Percentiles rank a stretch among this genome's conserved stretches.
Conservation (phyloP, 495 filamentous ascomycete species). For the Tuber microsphaerosporum region DNA sequence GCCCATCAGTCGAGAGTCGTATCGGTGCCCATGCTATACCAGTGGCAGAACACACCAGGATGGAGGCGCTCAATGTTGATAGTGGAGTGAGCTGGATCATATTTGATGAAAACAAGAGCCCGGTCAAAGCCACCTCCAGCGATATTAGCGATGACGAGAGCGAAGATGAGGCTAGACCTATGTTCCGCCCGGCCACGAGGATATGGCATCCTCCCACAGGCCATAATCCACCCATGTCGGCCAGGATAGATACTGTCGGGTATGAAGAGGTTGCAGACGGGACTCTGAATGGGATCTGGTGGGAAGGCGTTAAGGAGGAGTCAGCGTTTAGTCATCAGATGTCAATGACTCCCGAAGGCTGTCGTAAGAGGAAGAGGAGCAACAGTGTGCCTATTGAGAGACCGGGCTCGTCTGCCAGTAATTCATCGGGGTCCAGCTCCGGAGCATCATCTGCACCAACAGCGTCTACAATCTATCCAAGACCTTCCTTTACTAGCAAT, state of each 20-base stretch:
- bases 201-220: constrained; percentile 25
- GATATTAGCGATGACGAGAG: constrained; percentile 32
- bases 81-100: constrained; percentile 37
- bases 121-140: constrained; percentile 10
- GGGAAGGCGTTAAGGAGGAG: constrained; percentile 21
- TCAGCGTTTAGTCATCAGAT: constrained; percentile 9
- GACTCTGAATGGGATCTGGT: constrained; percentile 24
- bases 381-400: constrained; percentile 25
- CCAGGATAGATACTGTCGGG: constrained; percentile 32
- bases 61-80: constrained; percentile 37
- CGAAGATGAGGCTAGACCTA: constrained; percentile 19
- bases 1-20: constrained; percentile 27
- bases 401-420: constrained; percentile 23
- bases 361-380: constrained; percentile 23
- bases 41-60: constrained; percentile 33
- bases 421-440: constrained; percentile 22
- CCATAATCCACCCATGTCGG: constrained; percentile 13
- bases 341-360: neutral
- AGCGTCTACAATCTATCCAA: constrained; percentile 21
- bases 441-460: constrained; percentile 22
- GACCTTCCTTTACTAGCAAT: neutral
- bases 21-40: constrained; percentile 16
- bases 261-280: constrained; percentile 31
- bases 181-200: constrained; percentile 18
- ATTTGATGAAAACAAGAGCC: constrained; percentile 34